Percentiles rank a stretch among this genome's conserved stretches.
Evolutionary conservation across 2,329 filamentous ascomycete species (phyloP).

Genomic region (Sporothrix globosa): DNA sequence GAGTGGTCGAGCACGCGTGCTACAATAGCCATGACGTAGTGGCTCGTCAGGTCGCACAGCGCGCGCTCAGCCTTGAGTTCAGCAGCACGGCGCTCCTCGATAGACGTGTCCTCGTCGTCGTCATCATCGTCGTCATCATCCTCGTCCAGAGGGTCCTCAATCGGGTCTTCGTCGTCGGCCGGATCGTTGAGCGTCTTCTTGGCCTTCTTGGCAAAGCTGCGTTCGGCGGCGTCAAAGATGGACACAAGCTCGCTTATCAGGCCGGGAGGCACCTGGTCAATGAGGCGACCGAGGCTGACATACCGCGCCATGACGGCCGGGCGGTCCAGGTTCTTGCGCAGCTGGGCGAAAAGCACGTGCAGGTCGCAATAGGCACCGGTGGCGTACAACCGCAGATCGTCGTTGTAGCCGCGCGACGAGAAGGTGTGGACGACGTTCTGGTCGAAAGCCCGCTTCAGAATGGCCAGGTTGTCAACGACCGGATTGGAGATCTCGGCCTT

Average conservation of each 20-base stretch:
- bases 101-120: slow-evolving; percentile 58
- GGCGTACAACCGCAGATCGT: slow-evolving; percentile 76
- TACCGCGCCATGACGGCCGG: slow-evolving; percentile 52
- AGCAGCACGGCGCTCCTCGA: slow-evolving; percentile 63
- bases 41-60: slow-evolving; percentile 82
- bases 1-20: slow-evolving; percentile 72
- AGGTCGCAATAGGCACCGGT: slow-evolving; percentile 80
- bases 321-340: slow-evolving; percentile 61
- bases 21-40: slow-evolving; percentile 78
- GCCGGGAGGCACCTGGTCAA: slow-evolving; percentile 68
- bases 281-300: slow-evolving; percentile 61
- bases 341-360: slow-evolving; percentile 74
- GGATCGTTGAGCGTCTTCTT: slow-evolving; percentile 65
- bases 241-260: slow-evolving; percentile 70
- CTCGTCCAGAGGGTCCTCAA: slow-evolving; percentile 64
- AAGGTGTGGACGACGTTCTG: slow-evolving; percentile 69
- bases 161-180: slow-evolving; percentile 72
- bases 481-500: slow-evolving; percentile 59
- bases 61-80: slow-evolving; percentile 80
- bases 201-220: slow-evolving; percentile 71
- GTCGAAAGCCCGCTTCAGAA: slow-evolving; percentile 60
- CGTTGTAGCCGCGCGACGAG: slow-evolving; percentile 68
- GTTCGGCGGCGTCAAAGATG: slow-evolving; percentile 75
- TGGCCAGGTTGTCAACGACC: slow-evolving; percentile 63
- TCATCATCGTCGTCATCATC: slow-evolving; percentile 66